Percentiles rank a stretch among this genome's conserved stretches.
These are phyloP conservation scores for Penicillium sp. DNA, from an alignment of 2,329 filamentous ascomycete genomes.

Conservation along the genomic window DNA sequence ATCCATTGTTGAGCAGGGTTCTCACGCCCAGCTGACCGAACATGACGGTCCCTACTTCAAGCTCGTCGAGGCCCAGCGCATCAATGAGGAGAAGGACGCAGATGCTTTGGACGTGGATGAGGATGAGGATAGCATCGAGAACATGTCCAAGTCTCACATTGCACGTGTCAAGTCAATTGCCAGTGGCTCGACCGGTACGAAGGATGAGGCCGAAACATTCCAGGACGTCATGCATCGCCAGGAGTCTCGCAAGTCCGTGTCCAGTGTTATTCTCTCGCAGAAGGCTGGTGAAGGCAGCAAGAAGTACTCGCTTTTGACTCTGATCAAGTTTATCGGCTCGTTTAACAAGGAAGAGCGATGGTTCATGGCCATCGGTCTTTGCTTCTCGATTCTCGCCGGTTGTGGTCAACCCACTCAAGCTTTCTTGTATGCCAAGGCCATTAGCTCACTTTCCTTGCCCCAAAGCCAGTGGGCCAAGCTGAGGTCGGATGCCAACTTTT, in stretches of 20 bases:
- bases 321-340: slow-evolving; percentile 74
- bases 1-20: slow-evolving; percentile 88
- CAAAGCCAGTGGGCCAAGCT: slow-evolving; percentile 56
- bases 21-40: slow-evolving; percentile 75
- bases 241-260: slow-evolving; percentile 57
- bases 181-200: slow-evolving; percentile 29
- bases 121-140: slow-evolving; percentile 28
- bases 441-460: slow-evolving; percentile 66
- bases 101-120: slow-evolving; percentile 30
- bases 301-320: slow-evolving; percentile 69
- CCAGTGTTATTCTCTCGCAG: slow-evolving; percentile 67
- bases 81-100: slow-evolving; percentile 57
- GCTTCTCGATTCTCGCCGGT: slow-evolving; percentile 75
- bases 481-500: slow-evolving; percentile 74
- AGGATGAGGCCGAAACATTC: slow-evolving; percentile 28
- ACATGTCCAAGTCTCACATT: slow-evolving; percentile 30
- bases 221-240: slow-evolving; percentile 44
- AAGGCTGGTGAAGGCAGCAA: slow-evolving; percentile 50
- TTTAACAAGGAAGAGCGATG: slow-evolving; percentile 75
- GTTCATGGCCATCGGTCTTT: slow-evolving; percentile 70
- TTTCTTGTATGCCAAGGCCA: slow-evolving; percentile 87
- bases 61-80: slow-evolving; percentile 84
- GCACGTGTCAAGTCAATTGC: slow-evolving; percentile 35
- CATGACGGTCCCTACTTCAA: slow-evolving; percentile 72
- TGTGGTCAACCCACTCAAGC: slow-evolving; percentile 74